phyloP scores from a whole-genome alignment of 2,329 filamentous ascomycete species.

The Leptographium radiaticola region DNA sequence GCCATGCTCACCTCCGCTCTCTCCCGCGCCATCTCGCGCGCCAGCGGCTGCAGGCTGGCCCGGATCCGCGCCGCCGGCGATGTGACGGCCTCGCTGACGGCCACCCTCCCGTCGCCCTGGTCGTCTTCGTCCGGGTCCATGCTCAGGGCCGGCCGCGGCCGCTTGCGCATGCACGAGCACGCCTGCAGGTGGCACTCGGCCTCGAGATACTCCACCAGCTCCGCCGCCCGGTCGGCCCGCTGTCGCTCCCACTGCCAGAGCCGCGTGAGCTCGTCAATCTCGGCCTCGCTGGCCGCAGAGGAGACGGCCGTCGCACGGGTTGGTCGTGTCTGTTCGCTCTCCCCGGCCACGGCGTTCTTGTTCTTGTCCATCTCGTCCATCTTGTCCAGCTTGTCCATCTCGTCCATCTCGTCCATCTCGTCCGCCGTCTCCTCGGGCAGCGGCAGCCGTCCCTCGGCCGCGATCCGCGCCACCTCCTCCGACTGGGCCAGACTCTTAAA shows the following conservation, averaged over 20 bases:
- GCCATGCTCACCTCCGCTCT: not conserved
- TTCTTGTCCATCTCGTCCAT: no score
- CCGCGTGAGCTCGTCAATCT: constrained; percentile 41
- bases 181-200: constrained; percentile 58
- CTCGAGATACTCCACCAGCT: constrained; percentile 63
- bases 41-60: constrained; percentile 18
- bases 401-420: constrained; percentile 32
- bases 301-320: constrained; percentile 17
- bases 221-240: constrained; percentile 54
- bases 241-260: constrained; percentile 45
- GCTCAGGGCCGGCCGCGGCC: constrained; percentile 17
- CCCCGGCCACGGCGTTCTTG: not conserved
- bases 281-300: constrained; percentile 41
- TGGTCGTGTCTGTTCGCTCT: not conserved
- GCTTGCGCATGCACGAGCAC: constrained; percentile 44
- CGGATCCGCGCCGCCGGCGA: constrained; percentile 12
- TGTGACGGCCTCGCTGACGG: constrained; percentile 6
- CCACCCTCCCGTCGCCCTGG: constrained; percentile 27
- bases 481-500: constrained; percentile 60
- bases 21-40: constrained; percentile 9
- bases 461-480: constrained; percentile 60
- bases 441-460: constrained; percentile 57
- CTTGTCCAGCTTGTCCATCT: constrained; percentile 15
- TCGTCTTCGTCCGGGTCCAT: constrained; percentile 6
- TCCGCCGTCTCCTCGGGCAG: constrained; percentile 43